Evolutionary conservation across 2,329 filamentous ascomycete species (phyloP).

Genomic region (Dactylellina haptotyla): DNA sequence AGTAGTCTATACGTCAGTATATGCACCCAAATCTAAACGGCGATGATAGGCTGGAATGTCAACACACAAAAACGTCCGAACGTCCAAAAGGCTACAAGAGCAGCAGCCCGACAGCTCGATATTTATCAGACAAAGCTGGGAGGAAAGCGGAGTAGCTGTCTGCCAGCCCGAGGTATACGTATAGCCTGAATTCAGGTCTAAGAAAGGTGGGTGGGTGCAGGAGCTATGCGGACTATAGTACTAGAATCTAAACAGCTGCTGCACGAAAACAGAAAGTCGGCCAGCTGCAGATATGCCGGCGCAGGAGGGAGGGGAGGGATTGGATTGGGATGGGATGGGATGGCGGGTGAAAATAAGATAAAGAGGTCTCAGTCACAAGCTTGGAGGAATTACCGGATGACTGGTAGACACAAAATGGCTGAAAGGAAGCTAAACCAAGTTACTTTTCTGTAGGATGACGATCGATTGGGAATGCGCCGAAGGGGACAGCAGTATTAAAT

Average conservation of each 20-base stretch:
- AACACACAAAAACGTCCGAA: constrained; percentile 12
- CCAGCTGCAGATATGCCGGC: constrained; percentile 27
- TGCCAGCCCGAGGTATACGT: constrained; percentile 20
- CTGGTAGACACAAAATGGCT: constrained; percentile 3
- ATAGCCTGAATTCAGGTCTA: constrained; percentile 50
- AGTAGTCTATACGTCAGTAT: constrained; percentile 13
- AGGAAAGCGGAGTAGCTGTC: constrained; percentile 41
- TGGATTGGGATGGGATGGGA: neutral
- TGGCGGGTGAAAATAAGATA: constrained; percentile 1
- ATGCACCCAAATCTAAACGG: neutral
- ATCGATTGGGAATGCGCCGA: constrained; percentile 13
- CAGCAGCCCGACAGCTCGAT: neutral
- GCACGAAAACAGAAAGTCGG: constrained; percentile 38
- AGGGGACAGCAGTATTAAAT: neutral
- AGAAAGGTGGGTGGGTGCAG: constrained; percentile 24
- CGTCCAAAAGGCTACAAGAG: neutral
- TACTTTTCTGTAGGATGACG: neutral
- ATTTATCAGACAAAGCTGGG: neutral
- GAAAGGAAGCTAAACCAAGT: constrained; percentile 27
- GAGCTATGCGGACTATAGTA: constrained; percentile 6
- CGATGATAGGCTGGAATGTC: constrained; percentile 12
- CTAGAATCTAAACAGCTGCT: constrained; percentile 20
- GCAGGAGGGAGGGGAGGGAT: constrained; percentile 1
- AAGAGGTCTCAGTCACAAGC: constrained; percentile 30
- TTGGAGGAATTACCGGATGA: constrained; percentile 28